Evolutionary conservation across 140 eudicot genomes (phyloP).

Genomic region (Ambrosia hybrid): DNA sequence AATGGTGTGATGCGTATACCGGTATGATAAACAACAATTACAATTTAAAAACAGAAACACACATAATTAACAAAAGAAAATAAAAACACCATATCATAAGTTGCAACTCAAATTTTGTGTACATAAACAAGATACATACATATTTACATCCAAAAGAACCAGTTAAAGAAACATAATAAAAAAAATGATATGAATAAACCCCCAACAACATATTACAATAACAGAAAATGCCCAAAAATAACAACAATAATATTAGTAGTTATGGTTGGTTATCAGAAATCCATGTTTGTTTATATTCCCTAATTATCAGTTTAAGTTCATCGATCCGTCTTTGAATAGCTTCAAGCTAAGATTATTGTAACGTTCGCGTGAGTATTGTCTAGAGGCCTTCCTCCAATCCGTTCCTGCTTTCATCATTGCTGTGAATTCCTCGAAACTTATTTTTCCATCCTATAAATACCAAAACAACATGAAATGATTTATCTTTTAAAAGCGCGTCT

Average conservation of each 20-base stretch:
- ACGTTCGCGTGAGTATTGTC: slow-evolving; percentile 81
- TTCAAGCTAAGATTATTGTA: slow-evolving; percentile 74
- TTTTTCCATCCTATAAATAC: slow-evolving; percentile 63
- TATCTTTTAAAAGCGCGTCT: too few species aligned
- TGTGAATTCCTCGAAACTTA: slow-evolving; percentile 78
- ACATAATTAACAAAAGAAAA: background rate
- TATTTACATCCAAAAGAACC: slow-evolving; percentile 9
- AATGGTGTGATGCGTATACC: too few species aligned
- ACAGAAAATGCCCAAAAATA: slow-evolving; percentile 23
- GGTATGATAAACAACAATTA: too few species aligned
- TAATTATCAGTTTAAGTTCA: slow-evolving; percentile 30
- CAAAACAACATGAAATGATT: too few species aligned
- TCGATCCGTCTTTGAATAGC: slow-evolving; percentile 71
- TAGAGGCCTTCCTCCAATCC: slow-evolving; percentile 91
- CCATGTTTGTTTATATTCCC: slow-evolving; percentile 12
- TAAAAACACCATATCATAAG: background rate
- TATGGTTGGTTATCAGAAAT: slow-evolving; percentile 21
- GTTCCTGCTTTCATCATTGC: slow-evolving; percentile 93
- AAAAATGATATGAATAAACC: slow-evolving; percentile 39
- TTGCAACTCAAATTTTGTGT: background rate
- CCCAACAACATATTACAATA: slow-evolving; percentile 31
- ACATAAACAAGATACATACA: slow-evolving; percentile 4
- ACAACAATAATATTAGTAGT: slow-evolving; percentile 20
- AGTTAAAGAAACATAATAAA: slow-evolving; percentile 18
- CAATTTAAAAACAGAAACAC: too few species aligned